Evolutionary conservation across 148 eudicot genomes (phyloP).

Genomic region (Arbutus unedo): DNA sequence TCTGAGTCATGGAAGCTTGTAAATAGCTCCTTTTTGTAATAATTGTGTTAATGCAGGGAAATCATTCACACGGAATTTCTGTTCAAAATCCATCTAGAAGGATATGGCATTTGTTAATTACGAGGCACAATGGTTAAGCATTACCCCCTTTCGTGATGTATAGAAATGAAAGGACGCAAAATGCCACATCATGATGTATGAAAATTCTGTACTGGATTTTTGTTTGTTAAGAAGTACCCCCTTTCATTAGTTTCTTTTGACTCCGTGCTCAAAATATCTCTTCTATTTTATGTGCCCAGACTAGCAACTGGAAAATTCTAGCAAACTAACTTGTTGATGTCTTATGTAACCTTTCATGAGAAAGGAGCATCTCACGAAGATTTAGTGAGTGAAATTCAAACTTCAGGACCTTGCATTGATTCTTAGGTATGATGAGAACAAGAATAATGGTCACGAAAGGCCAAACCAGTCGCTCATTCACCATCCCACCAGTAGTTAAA

Average conservation of each 20-base stretch:
- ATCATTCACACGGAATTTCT: not conserved
- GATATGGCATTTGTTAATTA: not conserved
- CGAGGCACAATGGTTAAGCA: not conserved
- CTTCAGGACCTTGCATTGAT: not conserved
- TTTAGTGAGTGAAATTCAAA: constrained; percentile 5
- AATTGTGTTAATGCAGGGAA: not conserved
- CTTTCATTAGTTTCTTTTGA: not conserved
- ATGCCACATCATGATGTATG: not conserved
- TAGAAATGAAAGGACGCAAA: not conserved
- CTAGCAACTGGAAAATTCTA: not conserved
- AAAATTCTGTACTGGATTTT: not conserved
- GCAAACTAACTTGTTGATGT: not conserved
- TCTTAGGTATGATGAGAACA: not conserved
- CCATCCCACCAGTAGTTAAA: not conserved
- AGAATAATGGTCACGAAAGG: not conserved
- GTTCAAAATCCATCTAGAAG: not conserved
- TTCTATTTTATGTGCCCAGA: not conserved
- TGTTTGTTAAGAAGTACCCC: not conserved
- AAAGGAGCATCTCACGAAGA: not conserved
- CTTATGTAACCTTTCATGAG: not conserved
- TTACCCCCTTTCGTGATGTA: too few relatives aligned
- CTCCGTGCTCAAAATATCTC: not conserved
- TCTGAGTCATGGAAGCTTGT: constrained; percentile 11
- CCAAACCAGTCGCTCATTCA: not conserved
- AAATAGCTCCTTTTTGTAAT: not conserved